Base-by-base conservation (phyloP, 1,139 yeast genomes). In the Geotrichum klebahnii region DNA sequence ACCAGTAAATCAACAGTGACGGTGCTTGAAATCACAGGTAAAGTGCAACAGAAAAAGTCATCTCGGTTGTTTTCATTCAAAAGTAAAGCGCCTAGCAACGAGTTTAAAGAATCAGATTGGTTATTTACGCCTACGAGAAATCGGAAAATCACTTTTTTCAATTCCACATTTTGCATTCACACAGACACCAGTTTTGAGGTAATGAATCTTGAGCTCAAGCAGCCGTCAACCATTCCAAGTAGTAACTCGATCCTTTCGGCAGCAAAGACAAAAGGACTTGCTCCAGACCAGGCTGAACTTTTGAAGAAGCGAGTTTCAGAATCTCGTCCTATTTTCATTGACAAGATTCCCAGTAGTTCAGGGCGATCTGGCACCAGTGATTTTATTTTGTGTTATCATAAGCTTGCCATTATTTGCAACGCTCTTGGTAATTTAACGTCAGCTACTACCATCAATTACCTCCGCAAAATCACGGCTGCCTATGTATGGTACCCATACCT, bases 401-500 rank as follows among this genome's bases (percentile, higher is more conserved):
- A 52, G 41, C 39, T 48, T 39, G 54, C 50, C 4, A 22, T 52
- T 10, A 38, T 52, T 23, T 52, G 52, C 14, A 29, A 41, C 23
- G 39, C 41, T 5, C 34, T 24, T 8, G 51, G 52, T 14, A 48
- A 48, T 12, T 19, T 52, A 20, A 34, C 31, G 16, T 29, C 48
- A n/a, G 45, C 52, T 17, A 23, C 24, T 9, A 29, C 39, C 2
- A 37, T 52, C 22, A 35, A 40, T 9, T 42, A 44, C 31, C 35
- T 40, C 28, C 50, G 39, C 31, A 48, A 48, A 23, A 45, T 48
- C 12, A 32, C 44, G 10, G 44, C 48, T 8, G 54, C 52, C 8
- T 40, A 43, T 16, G 26, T 52, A 5, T 35, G 41, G 46, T 52
- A 44, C 23, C 54, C 54, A 1, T 52, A 48, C 29, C 41, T 52